A percentile compares a stretch with the other conserved stretches of the same genome.
Conservation (phyloP, 75 land plant species). For the Ceratopteris richardii region DNA sequence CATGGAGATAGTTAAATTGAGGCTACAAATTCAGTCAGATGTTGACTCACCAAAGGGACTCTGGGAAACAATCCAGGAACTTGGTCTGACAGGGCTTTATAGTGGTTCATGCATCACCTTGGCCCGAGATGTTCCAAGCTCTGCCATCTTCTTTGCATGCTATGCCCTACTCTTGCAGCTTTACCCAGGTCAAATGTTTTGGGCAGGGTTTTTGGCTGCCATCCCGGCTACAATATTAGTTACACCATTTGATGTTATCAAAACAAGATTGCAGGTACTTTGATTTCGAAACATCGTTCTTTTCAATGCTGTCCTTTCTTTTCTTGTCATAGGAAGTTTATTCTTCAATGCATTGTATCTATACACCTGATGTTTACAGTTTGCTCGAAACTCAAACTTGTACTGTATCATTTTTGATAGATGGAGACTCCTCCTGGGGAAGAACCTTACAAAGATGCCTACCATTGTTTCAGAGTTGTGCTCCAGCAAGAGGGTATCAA, state of each 20-base stretch:
- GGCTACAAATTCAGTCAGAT: conserved; percentile 30
- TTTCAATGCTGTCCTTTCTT: not conserved
- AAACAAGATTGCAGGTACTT: conserved; percentile 24
- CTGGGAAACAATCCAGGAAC: conserved; percentile 21
- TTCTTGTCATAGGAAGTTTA: too few species aligned
- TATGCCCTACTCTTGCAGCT: conserved; percentile 18
- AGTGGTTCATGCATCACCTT: conserved; percentile 24
- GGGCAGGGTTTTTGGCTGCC: conserved; percentile 26
- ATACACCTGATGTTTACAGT: too few species aligned
- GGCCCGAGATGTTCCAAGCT: conserved; percentile 32
- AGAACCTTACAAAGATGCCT: conserved; percentile 18
- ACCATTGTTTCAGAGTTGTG: conserved; percentile 14
- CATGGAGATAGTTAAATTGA: conserved; percentile 32
- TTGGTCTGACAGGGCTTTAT: conserved; percentile 18
- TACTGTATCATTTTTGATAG: conserved; percentile 7
- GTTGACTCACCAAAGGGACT: conserved; percentile 8
- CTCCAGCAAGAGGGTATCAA: conserved; percentile 20
- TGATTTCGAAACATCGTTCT: not conserved
- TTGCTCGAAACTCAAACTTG: too few species aligned
- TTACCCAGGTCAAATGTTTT: conserved; percentile 24
- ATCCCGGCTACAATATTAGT: conserved; percentile 28
- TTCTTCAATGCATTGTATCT: too few species aligned
- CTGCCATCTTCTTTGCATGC: conserved; percentile 27
- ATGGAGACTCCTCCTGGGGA: conserved; percentile 27
- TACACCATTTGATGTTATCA: conserved; percentile 22